Evolutionary conservation across 768 basidiomycete species (phyloP).

Genomic region (Hygrocybe coccinea): DNA sequence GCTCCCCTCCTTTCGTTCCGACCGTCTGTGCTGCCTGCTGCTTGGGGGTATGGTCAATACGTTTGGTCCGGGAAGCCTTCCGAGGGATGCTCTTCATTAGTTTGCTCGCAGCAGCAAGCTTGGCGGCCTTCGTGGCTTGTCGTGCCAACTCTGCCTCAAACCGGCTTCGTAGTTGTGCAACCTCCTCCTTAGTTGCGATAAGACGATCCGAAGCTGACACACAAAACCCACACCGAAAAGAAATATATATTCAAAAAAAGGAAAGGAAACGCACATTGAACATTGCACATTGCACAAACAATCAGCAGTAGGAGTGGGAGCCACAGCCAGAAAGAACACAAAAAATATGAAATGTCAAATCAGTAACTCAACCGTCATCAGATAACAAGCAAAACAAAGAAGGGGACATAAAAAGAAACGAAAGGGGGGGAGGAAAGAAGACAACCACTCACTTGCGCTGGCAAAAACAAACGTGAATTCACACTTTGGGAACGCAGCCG

Average conservation of each 20-base stretch:
- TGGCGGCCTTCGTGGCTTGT: conserved; percentile 60
- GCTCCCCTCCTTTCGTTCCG: conserved; percentile 28
- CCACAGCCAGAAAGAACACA: too few relatives aligned
- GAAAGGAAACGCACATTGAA: too few relatives aligned
- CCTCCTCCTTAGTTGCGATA: conserved; percentile 63
- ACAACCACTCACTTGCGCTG: conserved; percentile 58
- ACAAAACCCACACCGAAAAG: too few relatives aligned
- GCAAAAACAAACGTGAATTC: conserved; percentile 60
- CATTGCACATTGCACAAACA: too few relatives aligned
- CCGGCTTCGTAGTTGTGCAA: conserved; percentile 54
- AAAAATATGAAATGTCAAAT: too few relatives aligned
- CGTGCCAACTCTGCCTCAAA: conserved; percentile 72
- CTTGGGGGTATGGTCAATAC: conserved; percentile 33
- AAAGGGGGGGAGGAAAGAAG: background rate
- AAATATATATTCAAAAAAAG: too few relatives aligned
- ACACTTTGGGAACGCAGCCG: conserved; percentile 43
- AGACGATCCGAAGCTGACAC: conserved; percentile 66
- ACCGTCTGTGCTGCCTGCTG: conserved; percentile 8
- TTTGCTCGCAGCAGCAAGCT: conserved; percentile 41
- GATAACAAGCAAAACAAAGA: too few relatives aligned
- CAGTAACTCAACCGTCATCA: too few relatives aligned
- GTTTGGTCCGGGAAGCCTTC: conserved; percentile 30
- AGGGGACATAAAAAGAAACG: too few relatives aligned
- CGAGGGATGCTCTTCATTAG: conserved; percentile 25
- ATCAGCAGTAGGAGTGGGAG: too few relatives aligned